These are phyloP conservation scores for Flaveria sonorensis DNA, from an alignment of 129 eudicot species.

Conservation along the genomic window DNA sequence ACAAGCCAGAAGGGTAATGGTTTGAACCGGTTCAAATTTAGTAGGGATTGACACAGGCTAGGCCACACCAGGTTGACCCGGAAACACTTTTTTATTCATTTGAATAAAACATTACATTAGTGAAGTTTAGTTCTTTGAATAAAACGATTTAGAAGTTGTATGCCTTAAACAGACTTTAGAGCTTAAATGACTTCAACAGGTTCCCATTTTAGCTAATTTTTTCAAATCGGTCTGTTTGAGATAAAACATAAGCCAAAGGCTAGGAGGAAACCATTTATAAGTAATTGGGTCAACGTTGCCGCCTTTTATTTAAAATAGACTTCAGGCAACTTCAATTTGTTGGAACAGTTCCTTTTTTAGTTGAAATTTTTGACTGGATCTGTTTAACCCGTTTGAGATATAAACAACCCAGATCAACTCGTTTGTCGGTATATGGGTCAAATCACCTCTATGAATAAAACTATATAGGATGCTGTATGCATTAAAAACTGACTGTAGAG, in stretches of 20 bases:
- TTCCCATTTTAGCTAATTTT: neutral
- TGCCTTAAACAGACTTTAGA: too few relatives aligned
- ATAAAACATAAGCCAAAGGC: neutral
- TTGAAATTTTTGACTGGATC: neutral
- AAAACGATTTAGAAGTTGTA: neutral
- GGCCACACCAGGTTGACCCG: neutral
- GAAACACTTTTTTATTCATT: neutral
- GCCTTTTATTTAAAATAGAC: neutral
- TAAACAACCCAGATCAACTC: neutral
- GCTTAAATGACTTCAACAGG: neutral
- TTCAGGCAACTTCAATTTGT: neutral
- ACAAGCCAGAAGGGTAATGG: neutral
- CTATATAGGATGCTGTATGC: neutral
- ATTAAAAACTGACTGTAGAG: neutral
- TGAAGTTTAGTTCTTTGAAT: neutral
- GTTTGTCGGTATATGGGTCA: neutral
- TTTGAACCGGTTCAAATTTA: neutral
- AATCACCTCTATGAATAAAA: neutral
- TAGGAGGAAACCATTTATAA: neutral
- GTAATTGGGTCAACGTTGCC: neutral
- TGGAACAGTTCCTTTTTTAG: neutral
- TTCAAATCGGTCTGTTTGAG: neutral
- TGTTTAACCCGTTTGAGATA: neutral
- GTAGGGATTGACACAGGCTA: neutral
- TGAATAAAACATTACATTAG: neutral